Evolutionary conservation across 768 basidiomycete genomes (phyloP).

Genomic region (Pleurotus ostreatus): DNA sequence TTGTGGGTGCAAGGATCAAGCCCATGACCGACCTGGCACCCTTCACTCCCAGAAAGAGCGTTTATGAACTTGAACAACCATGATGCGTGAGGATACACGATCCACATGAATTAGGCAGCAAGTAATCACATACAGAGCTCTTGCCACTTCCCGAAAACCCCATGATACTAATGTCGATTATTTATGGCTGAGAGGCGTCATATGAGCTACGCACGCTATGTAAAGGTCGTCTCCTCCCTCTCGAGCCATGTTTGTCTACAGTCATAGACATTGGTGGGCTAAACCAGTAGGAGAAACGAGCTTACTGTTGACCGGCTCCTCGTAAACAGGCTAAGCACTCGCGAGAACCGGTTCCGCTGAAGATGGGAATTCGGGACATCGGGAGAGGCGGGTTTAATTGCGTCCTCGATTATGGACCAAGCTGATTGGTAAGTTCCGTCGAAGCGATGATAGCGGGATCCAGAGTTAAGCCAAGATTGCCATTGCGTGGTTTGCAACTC

Average conservation of each 20-base stretch:
- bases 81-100: too few species aligned
- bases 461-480: conserved; percentile 36
- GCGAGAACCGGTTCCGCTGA: neutral
- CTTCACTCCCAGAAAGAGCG: neutral
- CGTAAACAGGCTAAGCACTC: neutral
- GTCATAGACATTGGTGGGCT: neutral
- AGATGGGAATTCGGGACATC: too few species aligned
- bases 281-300: neutral
- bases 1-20: neutral
- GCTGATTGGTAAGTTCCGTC: conserved; percentile 29
- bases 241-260: neutral
- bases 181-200: neutral
- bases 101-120: neutral
- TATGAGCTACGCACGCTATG: neutral
- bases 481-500: conserved; percentile 35
- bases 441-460: conserved; percentile 33
- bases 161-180: neutral
- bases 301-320: neutral
- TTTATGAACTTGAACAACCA: conserved; percentile 1
- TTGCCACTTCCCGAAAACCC: conserved; percentile 4
- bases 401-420: conserved; percentile 28
- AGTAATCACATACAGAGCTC: neutral
- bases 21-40: neutral
- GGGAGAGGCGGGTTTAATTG: conserved; percentile 13
- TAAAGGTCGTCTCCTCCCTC: neutral